phyloP scores from a whole-genome alignment of 129 eudicot genomes.

The Deinandra increscens region DNA sequence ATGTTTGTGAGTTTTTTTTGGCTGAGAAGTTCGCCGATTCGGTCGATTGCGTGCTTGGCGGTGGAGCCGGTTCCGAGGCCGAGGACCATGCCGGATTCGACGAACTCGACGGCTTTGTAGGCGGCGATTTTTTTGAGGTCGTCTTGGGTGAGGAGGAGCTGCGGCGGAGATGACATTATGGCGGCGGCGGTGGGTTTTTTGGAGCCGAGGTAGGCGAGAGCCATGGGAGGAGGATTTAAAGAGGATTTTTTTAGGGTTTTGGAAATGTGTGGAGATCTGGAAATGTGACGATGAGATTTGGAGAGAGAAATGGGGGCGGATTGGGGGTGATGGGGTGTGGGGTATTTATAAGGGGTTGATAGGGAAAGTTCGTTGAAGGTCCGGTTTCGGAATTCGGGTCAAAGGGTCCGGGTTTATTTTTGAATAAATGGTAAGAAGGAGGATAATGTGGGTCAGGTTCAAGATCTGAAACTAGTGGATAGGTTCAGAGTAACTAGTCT shows the following conservation, averaged over 20 bases:
- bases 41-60: conserved; percentile 77
- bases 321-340: conserved; percentile 17
- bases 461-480: neutral
- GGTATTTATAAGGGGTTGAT: neutral
- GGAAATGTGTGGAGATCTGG: conserved; percentile 18
- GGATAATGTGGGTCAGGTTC: neutral
- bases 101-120: conserved; percentile 83
- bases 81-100: conserved; percentile 80
- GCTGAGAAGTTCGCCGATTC: conserved; percentile 62
- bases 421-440: neutral
- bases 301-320: conserved; percentile 26
- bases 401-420: neutral
- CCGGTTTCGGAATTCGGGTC: conserved; percentile 2
- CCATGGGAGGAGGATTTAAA: neutral
- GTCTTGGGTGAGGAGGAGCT: conserved; percentile 61
- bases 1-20: conserved; percentile 66
- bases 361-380: conserved; percentile 23
- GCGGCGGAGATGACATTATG: conserved; percentile 41
- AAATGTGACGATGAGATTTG: conserved; percentile 20
- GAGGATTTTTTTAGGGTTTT: conserved; percentile 37
- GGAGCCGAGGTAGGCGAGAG: conserved; percentile 15
- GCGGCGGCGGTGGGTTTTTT: conserved; percentile 22
- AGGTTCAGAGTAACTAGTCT: too few species aligned
- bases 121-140: conserved; percentile 89
- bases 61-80: conserved; percentile 94